Evolutionary conservation across 305 asterid species (phyloP), one percentile per base, ranked within the genome.

Genomic region (Fraxinus angustifolia): DNA sequence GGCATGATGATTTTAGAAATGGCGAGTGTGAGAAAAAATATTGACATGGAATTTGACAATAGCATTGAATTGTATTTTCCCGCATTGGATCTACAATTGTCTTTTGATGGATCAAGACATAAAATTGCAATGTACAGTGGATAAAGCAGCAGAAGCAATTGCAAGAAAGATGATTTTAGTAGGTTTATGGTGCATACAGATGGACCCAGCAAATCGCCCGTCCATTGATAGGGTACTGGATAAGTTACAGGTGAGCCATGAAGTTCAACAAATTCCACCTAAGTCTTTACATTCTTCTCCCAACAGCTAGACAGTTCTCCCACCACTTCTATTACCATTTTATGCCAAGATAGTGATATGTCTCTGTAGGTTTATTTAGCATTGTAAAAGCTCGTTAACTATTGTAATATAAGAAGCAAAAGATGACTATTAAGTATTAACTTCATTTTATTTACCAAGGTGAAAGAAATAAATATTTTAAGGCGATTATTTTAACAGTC

Each of bases 131-230:
- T 67, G 36, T 67, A 67, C 38, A 67, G 17, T 28, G 36, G 73
- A 67, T 67, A 65, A 65, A 65, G 35, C 34, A 65, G 35, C 16
- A 65, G 73, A 65, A 10, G 73, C 35, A 23, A 65, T 28, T 65
- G 82, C 84, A 31, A 84, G 78, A 83, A 88, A 86, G 84, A 82
- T 88, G 86, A 53, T 82, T 34, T 40, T 88, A 70, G 89, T 84
- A 2, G 89, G 89, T 3, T 67, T 88, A n/a, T 88, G 89, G 88
- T 84, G 89, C 77, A 88, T 86, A 36, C 91, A 84, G 40, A 84
- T 76, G 3, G 84, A 80, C 23, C 87, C 89, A 12, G 56, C 65
- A 19, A 78, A 84, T 38, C 42, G 85, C 14, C 86, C 91, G 53
- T 12, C 88, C 12, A 86, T 83, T 16, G 60, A 76, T 19, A 86